These are phyloP conservation scores for Toxicodendron radicans DNA, from an alignment of 345 rosid species.

Conservation along the genomic window DNA sequence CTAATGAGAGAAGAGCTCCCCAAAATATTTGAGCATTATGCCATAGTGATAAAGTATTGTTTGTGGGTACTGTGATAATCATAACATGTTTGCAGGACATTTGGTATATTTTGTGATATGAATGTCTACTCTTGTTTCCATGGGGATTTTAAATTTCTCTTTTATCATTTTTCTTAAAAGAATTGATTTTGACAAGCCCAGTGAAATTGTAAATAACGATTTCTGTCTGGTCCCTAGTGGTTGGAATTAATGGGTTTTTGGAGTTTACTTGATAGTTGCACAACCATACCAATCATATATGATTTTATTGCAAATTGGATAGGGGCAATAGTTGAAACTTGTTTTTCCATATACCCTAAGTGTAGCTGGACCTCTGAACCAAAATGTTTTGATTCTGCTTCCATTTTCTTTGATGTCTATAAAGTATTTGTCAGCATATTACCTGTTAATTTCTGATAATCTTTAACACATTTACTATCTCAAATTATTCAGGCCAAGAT, in stretches of 20 bases:
- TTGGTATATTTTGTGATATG: neutral
- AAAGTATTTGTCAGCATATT: neutral
- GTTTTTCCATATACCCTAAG: neutral
- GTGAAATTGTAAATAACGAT: neutral
- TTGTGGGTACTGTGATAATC: slow-evolving; percentile 2
- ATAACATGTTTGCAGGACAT: neutral
- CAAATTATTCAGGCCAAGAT: slow-evolving; percentile 75
- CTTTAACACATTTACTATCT: slow-evolving; percentile 6
- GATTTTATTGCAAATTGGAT: neutral
- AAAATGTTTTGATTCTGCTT: neutral
- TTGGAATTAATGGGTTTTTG: neutral
- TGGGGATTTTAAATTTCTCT: neutral
- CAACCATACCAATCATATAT: neutral
- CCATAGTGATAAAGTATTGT: neutral
- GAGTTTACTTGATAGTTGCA: neutral
- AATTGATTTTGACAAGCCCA: neutral
- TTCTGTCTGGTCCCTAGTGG: neutral
- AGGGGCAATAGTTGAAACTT: neutral
- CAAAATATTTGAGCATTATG: neutral
- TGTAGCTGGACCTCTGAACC: neutral
- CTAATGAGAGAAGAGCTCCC: neutral
- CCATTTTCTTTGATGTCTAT: neutral
- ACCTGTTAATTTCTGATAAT: slow-evolving; percentile 5
- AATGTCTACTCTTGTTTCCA: neutral
- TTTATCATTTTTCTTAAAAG: neutral